phyloP scores from a whole-genome alignment of 805 yeast genomes.

The Candida michaelii region DNA sequence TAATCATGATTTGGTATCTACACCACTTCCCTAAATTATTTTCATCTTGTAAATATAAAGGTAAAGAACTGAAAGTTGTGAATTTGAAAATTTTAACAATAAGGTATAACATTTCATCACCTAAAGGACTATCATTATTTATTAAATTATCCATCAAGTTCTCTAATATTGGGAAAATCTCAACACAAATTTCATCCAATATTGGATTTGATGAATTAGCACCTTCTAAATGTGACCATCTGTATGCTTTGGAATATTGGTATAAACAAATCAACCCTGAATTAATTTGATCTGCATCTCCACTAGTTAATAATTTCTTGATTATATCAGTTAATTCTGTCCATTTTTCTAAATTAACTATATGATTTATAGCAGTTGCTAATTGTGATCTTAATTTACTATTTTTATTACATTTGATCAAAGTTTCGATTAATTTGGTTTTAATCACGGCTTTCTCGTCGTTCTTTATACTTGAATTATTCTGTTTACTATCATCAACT shows the following conservation, averaged over 20 bases:
- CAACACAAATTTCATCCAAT: slow-evolving; percentile 36
- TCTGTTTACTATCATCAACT: slow-evolving; percentile 24
- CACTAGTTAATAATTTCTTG: slow-evolving; percentile 38
- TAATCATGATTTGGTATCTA: slow-evolving; percentile 35
- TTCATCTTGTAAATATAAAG: slow-evolving; percentile 36
- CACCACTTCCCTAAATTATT: slow-evolving; percentile 43
- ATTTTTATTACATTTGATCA: slow-evolving; percentile 40
- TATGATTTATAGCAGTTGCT: slow-evolving; percentile 54
- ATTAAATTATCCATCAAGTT: slow-evolving; percentile 28
- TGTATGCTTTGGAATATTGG: slow-evolving; percentile 41
- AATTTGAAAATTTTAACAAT: slow-evolving; percentile 42
- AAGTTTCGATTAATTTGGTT: slow-evolving; percentile 36
- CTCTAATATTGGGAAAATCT: slow-evolving; percentile 39
- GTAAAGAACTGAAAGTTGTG: slow-evolving; percentile 37
- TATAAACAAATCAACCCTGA: slow-evolving; percentile 41
- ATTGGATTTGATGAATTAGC: slow-evolving; percentile 34
- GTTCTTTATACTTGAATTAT: slow-evolving; percentile 23
- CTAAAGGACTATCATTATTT: slow-evolving; percentile 18
- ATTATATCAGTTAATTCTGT: slow-evolving; percentile 34
- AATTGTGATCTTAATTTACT: slow-evolving; percentile 52
- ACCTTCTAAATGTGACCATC: slow-evolving; percentile 49
- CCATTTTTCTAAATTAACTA: slow-evolving; percentile 51
- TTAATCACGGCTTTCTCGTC: slow-evolving; percentile 44
- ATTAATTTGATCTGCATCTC: slow-evolving; percentile 37
- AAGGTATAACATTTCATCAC: slow-evolving; percentile 40